Conservation (phyloP, 2,329 filamentous ascomycete species). For the Colletotrichum eleusines region DNA sequence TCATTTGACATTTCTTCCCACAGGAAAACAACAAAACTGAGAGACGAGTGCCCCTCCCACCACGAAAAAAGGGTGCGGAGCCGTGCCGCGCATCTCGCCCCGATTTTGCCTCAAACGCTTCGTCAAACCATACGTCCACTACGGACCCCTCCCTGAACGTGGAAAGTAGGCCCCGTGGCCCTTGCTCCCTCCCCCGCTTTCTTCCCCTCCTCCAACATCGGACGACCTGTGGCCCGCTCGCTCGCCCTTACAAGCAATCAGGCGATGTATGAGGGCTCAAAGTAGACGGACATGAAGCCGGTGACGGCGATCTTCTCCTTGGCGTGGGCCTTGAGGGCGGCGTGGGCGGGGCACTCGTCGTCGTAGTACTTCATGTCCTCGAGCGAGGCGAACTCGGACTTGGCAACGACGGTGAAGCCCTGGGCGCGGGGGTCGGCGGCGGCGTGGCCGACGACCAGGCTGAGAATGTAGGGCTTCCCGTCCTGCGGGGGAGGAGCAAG, state of each 20-base stretch:
- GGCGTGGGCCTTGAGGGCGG: slow-evolving; percentile 54
- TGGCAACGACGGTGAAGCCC: slow-evolving; percentile 74
- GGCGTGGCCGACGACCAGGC: slow-evolving; percentile 64
- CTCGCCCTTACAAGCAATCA: slow-evolving; percentile 9
- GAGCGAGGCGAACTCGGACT: slow-evolving; percentile 72
- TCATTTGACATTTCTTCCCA: background rate
- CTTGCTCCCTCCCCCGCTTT: too few species aligned
- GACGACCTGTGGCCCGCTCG: background rate
- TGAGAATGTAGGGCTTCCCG: slow-evolving; percentile 77
- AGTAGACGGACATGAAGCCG: slow-evolving; percentile 57
- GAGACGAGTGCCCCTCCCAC: background rate
- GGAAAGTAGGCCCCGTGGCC: background rate
- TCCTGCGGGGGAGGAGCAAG: slow-evolving; percentile 60
- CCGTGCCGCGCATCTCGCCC: background rate
- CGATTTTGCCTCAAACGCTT: background rate
- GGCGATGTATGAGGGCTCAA: slow-evolving; percentile 51
- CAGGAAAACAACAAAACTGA: background rate
- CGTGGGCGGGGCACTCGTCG: slow-evolving; percentile 60
- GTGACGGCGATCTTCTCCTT: slow-evolving; percentile 49
- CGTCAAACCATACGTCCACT: background rate
- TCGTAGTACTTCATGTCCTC: slow-evolving; percentile 81
- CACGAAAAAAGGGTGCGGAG: background rate
- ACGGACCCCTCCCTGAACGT: background rate
- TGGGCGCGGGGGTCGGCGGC: slow-evolving; percentile 70
- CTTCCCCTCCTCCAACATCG: background rate